A percentile compares a stretch with the other conserved stretches of the same genome.
Conservation (phyloP, 805 yeast species). For the Saturnispora ahearnii region DNA sequence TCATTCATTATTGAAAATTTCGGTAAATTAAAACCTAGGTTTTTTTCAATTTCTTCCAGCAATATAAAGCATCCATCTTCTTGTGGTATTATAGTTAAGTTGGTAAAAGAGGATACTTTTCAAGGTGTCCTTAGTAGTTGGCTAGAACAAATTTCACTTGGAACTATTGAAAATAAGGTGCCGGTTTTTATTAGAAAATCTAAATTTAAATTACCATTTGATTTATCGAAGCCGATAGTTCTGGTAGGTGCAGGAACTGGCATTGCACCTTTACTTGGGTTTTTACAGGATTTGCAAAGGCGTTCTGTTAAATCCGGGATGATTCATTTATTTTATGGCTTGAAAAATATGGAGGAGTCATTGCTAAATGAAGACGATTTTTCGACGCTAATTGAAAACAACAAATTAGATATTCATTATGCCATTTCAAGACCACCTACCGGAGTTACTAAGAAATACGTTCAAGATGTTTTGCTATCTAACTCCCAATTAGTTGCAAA, state of each 20-base stretch:
- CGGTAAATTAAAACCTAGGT: slow-evolving; percentile 77
- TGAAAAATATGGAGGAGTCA: slow-evolving; percentile 49
- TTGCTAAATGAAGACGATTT: slow-evolving; percentile 77
- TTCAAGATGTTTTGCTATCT: slow-evolving; percentile 63
- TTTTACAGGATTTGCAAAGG: slow-evolving; percentile 56
- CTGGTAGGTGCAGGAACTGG: slow-evolving; percentile 97
- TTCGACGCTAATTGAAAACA: slow-evolving; percentile 44
- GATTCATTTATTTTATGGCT: slow-evolving; percentile 69
- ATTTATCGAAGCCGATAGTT: slow-evolving; percentile 68
- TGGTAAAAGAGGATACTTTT: slow-evolving; percentile 47
- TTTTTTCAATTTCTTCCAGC: slow-evolving; percentile 88
- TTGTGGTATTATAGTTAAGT: slow-evolving; percentile 74
- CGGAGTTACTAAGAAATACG: slow-evolving; percentile 51
- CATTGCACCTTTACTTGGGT: slow-evolving; percentile 93
- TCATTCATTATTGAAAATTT: slow-evolving; percentile 71
- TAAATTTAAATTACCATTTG: slow-evolving; percentile 80
- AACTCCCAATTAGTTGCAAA: slow-evolving; percentile 39
- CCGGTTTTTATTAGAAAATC: slow-evolving; percentile 87
- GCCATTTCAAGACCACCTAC: slow-evolving; percentile 67
- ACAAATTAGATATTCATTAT: slow-evolving; percentile 52
- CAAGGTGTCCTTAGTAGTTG: slow-evolving; percentile 84
- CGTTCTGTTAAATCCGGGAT: slow-evolving; percentile 43
- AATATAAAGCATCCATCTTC: slow-evolving; percentile 47
- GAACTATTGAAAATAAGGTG: slow-evolving; percentile 41
- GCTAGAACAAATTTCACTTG: slow-evolving; percentile 53